Evolutionary conservation across 1,139 yeast species (phyloP), one percentile per base, ranked within the genome.

Genomic region (Nakaseomyces kungkrabaensis): DNA sequence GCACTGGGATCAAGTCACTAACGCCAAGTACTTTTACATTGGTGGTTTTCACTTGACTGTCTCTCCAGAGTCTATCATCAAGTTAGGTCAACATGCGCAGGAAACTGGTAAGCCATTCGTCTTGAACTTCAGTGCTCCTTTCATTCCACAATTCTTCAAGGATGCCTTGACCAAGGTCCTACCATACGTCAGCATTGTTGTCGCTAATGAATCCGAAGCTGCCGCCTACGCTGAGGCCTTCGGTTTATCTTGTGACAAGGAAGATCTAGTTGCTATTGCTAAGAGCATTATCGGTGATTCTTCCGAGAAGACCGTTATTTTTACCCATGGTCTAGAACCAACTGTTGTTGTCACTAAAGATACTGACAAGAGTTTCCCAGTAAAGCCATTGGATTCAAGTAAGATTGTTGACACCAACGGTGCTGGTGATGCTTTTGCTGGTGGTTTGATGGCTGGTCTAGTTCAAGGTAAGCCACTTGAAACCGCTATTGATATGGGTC

Each of bases 371-470:
- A 66, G 75, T 43, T 81, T 70, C 75, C 76, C 85, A 48, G 96
- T 92, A 50, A 83, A 79, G 60, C 78, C 82, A 55, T 77, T 92
- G 65, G 84, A 79, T 45, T 65, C 78, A 45, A 72, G 76, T 48
- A 75, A 84, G 70, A 78, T 92, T 56, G 82, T 77, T 52, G 99
- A 92, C 73, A 87, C 97, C 67, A 92, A 92, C 72, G 98, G 98
- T 75, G 98, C 98, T 45, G 99, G 98, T 69, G 99, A 92, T 68
- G 97, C 98, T 26, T 92, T 92, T 67, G 98, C 97, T 53, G 95
- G 96, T 66, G 99, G 98, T 52, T 92, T 92, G 70, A 72, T 90
- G 59, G 96, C 96, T 54, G 94, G 90, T 54, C 73, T 90, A 59
- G 95, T 87, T 51, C 74, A 83, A 71, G 89, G 84, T 59, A 80